phyloP scores from a whole-genome alignment of 2,329 filamentous ascomycete genomes.

The Neofusicoccum umdonicola region DNA sequence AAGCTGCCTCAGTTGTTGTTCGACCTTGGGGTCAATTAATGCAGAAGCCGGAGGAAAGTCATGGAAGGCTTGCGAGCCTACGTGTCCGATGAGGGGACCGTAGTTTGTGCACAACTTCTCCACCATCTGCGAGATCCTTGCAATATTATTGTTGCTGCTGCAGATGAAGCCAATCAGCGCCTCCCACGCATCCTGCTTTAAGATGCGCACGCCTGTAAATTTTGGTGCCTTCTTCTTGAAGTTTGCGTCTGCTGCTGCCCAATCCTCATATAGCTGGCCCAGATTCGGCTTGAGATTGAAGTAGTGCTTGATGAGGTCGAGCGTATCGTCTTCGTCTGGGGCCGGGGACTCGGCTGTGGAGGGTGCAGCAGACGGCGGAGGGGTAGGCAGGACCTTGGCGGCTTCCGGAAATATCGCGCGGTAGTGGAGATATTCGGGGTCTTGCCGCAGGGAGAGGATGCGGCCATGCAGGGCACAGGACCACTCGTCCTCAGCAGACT shows the following conservation, averaged over 20 bases:
- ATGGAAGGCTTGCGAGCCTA: constrained; percentile 72
- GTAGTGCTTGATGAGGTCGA: constrained; percentile 75
- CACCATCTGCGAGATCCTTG: constrained; percentile 93
- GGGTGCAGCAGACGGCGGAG: constrained; percentile 38
- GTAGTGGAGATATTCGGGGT: constrained; percentile 75
- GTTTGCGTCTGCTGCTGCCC: constrained; percentile 81
- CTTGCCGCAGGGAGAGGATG: constrained; percentile 81
- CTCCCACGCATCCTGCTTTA: constrained; percentile 96
- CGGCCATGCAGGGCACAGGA: constrained; percentile 82
- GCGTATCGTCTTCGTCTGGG: constrained; percentile 65
- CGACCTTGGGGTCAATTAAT: constrained; percentile 72
- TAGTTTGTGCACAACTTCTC: constrained; percentile 88
- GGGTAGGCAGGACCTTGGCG: constrained; percentile 34
- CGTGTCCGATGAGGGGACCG: constrained; percentile 68
- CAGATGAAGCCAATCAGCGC: constrained; percentile 92
- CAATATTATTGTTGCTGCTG: constrained; percentile 98
- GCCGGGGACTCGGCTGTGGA: constrained; percentile 34
- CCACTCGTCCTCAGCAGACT: constrained; percentile 79
- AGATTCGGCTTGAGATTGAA: constrained; percentile 82
- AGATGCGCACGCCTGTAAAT: constrained; percentile 87
- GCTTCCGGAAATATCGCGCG: constrained; percentile 59
- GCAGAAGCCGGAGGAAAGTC: constrained; percentile 80
- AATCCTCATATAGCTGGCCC: constrained; percentile 73
- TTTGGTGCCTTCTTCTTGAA: constrained; percentile 83
- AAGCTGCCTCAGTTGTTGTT: constrained; percentile 73